These are phyloP conservation scores for Glycyrrhiza uralensis DNA, from an alignment of 306 rosid genomes.

Conservation along the genomic window DNA sequence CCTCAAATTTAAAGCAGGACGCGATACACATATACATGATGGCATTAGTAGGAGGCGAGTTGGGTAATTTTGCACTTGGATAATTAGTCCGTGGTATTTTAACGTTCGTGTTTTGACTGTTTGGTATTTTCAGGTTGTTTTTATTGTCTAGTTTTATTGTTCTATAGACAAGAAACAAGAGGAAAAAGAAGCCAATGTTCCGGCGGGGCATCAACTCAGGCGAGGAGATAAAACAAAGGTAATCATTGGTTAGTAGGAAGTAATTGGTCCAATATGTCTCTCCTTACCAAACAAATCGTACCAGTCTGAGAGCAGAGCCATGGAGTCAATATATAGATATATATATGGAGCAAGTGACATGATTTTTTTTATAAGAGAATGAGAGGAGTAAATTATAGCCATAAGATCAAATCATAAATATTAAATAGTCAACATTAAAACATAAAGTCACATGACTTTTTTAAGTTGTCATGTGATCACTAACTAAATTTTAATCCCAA, in stretches of 20 bases:
- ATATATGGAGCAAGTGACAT: too few species aligned
- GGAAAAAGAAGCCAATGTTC: neutral
- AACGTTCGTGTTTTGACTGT: neutral
- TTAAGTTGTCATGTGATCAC: too few species aligned
- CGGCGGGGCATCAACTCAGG: neutral
- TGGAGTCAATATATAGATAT: too few species aligned
- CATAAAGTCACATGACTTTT: too few species aligned
- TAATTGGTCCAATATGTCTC: conserved; percentile 13
- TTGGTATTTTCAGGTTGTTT: neutral
- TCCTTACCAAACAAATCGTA: conserved; percentile 14
- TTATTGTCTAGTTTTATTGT: neutral
- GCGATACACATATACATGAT: neutral
- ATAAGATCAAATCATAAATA: too few species aligned
- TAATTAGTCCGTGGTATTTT: neutral
- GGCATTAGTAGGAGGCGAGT: neutral
- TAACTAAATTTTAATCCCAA: too few species aligned
- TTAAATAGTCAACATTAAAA: too few species aligned
- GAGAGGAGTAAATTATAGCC: too few species aligned
- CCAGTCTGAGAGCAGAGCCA: neutral
- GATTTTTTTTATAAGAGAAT: too few species aligned
- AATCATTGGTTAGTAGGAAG: neutral
- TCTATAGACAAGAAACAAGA: neutral
- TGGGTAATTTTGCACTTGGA: neutral
- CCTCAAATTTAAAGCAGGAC: neutral
- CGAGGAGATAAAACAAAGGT: neutral